Percentiles rank a stretch among this genome's conserved stretches.
Evolutionary conservation across 164 flowering plant species (phyloP).

Genomic region (Liriodendron chinense): DNA sequence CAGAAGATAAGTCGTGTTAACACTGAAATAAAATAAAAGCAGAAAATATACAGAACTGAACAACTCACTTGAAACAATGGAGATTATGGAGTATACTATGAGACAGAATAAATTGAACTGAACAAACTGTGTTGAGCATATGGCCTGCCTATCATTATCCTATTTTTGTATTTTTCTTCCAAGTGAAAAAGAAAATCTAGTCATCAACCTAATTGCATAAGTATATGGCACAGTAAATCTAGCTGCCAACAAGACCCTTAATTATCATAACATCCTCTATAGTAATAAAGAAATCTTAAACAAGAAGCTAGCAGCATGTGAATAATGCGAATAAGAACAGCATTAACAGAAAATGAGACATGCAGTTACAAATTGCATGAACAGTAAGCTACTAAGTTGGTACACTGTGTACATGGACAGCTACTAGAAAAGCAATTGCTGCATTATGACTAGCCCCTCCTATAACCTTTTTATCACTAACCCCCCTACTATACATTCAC

Average conservation of each 20-base stretch:
- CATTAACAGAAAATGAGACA: neutral
- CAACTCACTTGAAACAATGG: neutral
- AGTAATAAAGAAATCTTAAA: neutral
- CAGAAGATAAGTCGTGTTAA: neutral
- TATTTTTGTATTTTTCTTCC: neutral
- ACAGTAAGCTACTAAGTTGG: too few species aligned
- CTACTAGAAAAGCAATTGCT: too few species aligned
- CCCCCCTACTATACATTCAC: neutral
- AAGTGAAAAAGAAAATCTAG: neutral
- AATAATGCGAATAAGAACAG: neutral
- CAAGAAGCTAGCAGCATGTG: neutral
- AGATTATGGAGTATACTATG: neutral
- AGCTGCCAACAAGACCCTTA: neutral
- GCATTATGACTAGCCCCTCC: too few species aligned
- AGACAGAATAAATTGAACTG: neutral
- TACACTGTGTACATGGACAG: too few species aligned
- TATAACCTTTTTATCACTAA: too few species aligned
- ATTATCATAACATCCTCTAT: neutral
- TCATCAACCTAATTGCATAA: neutral
- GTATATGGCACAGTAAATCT: neutral
- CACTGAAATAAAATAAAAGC: conserved; percentile 1
- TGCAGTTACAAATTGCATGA: too few species aligned
- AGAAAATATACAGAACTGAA: neutral
- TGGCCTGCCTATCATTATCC: neutral
- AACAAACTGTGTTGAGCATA: neutral